Base-by-base conservation (phyloP, 345 rosid genomes). In the Moringa oleifera region DNA sequence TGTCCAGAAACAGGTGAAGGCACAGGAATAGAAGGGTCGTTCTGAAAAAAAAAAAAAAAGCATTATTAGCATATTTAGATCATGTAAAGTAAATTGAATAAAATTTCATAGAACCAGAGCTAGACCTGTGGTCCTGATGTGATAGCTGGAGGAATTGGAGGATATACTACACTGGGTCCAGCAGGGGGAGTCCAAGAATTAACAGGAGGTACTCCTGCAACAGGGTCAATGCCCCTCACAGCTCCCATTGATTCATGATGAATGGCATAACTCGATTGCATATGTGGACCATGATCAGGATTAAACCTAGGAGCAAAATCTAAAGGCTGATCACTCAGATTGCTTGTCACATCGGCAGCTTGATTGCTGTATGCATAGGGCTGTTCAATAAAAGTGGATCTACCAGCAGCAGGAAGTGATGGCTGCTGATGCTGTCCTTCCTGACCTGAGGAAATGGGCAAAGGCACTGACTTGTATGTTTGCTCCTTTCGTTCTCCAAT, bases 281-380 rank as follows among this genome's bases (percentile, higher is more conserved):
- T 51, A 23, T 72, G 80, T 57, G 73, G 65, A 59, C 77, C 80
- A 63, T 71, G 80, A 50, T 80, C 83, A 63, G 68, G 73, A 61
- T 51, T 79, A 72, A 81, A 82, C 73, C 86, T 65, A 59, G 85
- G 67, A 23, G 83, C 67, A 82, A 90, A 88, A 55, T 86, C 80
- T 79, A 83, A 72, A 68, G 93, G 94, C 66, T 77, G 90, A 61
- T 87, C 83, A 57, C 83, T 75, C 72, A 68, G 89, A 73, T 73
- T 83, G 25, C 58, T 59, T 24, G 75, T 53, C 51, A 80, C 77
- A 76, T 79, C 84, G 56, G 75, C 65, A 21, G 78, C 63, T 55
- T 79, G 97, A 78, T 76, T 82, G 55, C 89, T 82, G 75, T 78
- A 87, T 51, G 79, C 69, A 67, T 82, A 76, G 22, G 80, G 75